Percentiles rank a stretch among this genome's conserved stretches.
Conservation (phyloP, 495 filamentous ascomycete species). For the Neurospora sp. region DNA sequence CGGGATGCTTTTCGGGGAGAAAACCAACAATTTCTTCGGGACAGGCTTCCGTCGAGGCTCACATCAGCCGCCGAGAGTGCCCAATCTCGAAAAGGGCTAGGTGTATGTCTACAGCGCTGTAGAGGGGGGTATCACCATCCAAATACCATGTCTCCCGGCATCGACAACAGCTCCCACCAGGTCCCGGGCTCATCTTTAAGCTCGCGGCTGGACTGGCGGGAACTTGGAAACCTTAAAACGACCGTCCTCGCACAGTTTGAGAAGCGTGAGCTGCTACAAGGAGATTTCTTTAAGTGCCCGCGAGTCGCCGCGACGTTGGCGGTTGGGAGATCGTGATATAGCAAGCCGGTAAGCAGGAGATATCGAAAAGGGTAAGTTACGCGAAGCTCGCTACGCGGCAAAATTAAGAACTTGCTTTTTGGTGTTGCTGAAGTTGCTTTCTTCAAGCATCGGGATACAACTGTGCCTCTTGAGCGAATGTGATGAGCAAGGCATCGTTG, state of each 20-base stretch:
- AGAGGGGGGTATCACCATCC: background rate
- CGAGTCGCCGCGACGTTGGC: background rate
- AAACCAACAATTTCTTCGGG: background rate
- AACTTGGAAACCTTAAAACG: background rate
- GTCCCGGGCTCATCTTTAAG: background rate
- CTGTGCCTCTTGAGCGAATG: background rate
- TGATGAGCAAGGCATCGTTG: background rate
- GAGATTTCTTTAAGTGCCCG: background rate
- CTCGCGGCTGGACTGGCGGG: background rate
- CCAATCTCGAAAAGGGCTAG: background rate
- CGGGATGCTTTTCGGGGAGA: background rate
- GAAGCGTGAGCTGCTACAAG: background rate
- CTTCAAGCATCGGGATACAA: background rate
- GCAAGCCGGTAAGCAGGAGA: background rate
- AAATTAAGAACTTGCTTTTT: background rate
- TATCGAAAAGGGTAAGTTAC: background rate
- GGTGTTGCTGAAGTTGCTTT: background rate
- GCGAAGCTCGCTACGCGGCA: background rate
- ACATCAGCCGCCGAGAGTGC: background rate
- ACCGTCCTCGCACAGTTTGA: background rate
- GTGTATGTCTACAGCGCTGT: background rate
- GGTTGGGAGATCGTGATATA: background rate
- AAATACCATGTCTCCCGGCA: background rate
- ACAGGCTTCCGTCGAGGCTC: background rate
- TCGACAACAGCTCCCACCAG: background rate